Evolutionary conservation across 2,329 filamentous ascomycete genomes (phyloP).

Genomic region (Anthostomella pinea): DNA sequence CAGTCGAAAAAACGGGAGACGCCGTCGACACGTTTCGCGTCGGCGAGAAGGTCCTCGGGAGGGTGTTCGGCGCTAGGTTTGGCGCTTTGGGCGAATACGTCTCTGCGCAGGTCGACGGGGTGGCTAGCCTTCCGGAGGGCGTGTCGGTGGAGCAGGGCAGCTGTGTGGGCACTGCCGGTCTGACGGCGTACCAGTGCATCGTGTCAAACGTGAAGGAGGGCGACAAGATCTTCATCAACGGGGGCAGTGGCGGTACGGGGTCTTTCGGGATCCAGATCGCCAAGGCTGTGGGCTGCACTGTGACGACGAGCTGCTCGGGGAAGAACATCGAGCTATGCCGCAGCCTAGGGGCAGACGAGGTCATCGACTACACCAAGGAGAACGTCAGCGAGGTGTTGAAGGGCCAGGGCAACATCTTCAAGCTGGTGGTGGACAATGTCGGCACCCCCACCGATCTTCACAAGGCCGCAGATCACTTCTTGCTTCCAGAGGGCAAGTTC

Average conservation of each 20-base stretch:
- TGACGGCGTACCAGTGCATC: slow-evolving; percentile 47
- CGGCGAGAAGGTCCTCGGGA: slow-evolving; percentile 47
- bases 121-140: slow-evolving; percentile 41
- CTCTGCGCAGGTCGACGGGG: slow-evolving; percentile 25
- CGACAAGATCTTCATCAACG: slow-evolving; percentile 61
- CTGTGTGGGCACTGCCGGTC: slow-evolving; percentile 42
- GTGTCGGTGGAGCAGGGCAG: slow-evolving; percentile 41
- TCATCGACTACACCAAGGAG: slow-evolving; percentile 56
- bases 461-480: slow-evolving; percentile 48
- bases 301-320: slow-evolving; percentile 57
- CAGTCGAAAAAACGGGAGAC: slow-evolving; percentile 34
- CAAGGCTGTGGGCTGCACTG: slow-evolving; percentile 56
- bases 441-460: slow-evolving; percentile 50
- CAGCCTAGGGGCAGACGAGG: slow-evolving; percentile 59
- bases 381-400: slow-evolving; percentile 47
- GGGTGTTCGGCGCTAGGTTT: slow-evolving; percentile 28
- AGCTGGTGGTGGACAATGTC: slow-evolving; percentile 57
- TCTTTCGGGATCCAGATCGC: slow-evolving; percentile 62
- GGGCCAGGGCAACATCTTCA: slow-evolving; percentile 46
- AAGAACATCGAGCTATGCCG: slow-evolving; percentile 56
- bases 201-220: slow-evolving; percentile 45
- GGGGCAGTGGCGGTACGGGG: slow-evolving; percentile 61
- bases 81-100: slow-evolving; percentile 44
- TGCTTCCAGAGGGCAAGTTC: slow-evolving; percentile 48
- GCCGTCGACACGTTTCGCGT: slow-evolving; percentile 28